Evolutionary conservation across 805 yeast species (phyloP).

Genomic region (Lachancea kluyveri): DNA sequence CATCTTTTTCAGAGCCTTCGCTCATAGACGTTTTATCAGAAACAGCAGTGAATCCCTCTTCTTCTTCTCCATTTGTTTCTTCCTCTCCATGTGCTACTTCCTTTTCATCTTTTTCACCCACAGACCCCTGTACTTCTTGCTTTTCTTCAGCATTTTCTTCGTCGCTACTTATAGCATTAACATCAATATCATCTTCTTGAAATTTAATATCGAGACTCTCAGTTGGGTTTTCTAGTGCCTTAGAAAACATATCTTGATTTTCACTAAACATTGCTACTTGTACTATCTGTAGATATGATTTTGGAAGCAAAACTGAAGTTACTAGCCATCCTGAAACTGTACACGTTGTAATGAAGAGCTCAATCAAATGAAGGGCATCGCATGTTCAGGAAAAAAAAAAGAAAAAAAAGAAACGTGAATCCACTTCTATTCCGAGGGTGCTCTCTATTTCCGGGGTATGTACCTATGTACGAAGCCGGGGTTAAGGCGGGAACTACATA

Average conservation of each 20-base stretch:
- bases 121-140: background rate
- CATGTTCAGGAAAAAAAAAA: no score
- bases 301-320: no score
- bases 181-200: constrained; percentile 17
- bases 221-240: constrained; percentile 17
- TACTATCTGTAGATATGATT: constrained; percentile 10
- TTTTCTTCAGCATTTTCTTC: constrained; percentile 4
- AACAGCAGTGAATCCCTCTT: background rate
- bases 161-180: constrained; percentile 14
- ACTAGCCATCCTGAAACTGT: no score
- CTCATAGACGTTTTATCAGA: constrained; percentile 22
- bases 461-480: no score
- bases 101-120: background rate
- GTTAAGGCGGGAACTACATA: no score
- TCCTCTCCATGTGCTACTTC: background rate
- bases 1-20: constrained; percentile 10
- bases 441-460: no score
- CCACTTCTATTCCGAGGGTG: no score
- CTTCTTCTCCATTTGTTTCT: background rate
- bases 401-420: no score
- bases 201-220: constrained; percentile 5
- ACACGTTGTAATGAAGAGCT: no score
- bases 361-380: no score
- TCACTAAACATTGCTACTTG: no score
- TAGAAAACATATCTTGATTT: constrained; percentile 21